Evolutionary conservation across 2,329 filamentous ascomycete species (phyloP).

Genomic region (Penicillium freii): DNA sequence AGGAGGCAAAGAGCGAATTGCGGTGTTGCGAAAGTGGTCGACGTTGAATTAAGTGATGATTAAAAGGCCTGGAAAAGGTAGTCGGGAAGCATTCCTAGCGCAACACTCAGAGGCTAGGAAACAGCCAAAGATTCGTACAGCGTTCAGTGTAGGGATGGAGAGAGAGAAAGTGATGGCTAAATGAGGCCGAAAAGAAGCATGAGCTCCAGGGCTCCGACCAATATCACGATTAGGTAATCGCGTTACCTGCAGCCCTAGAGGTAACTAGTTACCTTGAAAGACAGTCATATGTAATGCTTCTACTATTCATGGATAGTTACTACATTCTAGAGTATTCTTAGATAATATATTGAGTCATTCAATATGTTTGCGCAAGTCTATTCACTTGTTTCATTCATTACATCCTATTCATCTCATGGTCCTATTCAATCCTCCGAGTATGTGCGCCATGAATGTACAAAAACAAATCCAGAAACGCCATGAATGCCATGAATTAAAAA

Average conservation of each 20-base stretch:
- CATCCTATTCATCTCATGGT: not conserved
- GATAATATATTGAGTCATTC: not conserved
- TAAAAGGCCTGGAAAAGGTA: not conserved
- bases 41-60: not conserved
- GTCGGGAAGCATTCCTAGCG: not conserved
- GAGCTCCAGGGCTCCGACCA: conserved; percentile 14
- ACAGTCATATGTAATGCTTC: not conserved
- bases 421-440: conserved; percentile 3
- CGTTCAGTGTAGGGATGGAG: conserved; percentile 4
- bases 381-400: conserved; percentile 1
- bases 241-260: not conserved
- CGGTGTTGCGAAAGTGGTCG: conserved; percentile 6
- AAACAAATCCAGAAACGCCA: conserved; percentile 9
- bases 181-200: conserved; percentile 21
- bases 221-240: conserved; percentile 17
- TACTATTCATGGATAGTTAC: not conserved
- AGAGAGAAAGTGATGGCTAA: conserved; percentile 5
- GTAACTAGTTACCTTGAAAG: too few species aligned
- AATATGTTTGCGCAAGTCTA: not conserved
- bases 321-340: not conserved
- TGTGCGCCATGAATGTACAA: conserved; percentile 9
- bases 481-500: conserved; percentile 7
- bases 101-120: not conserved
- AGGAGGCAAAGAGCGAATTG: conserved; percentile 3
- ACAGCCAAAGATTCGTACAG: not conserved